Base-by-base conservation (phyloP, 805 yeast species). In the Ogataea angusta region DNA sequence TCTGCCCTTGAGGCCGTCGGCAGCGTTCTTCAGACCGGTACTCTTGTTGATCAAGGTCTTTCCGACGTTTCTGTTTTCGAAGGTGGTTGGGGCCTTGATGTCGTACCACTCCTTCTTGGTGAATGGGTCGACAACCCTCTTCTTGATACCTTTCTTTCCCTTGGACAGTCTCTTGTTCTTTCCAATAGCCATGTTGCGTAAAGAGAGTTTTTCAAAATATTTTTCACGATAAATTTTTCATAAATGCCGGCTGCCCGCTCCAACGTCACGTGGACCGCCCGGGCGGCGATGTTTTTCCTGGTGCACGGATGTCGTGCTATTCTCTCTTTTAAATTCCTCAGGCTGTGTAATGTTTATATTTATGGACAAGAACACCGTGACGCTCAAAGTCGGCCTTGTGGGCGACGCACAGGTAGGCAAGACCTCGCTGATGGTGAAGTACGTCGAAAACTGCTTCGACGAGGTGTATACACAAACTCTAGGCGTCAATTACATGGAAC, bases 121-220 rank as follows among this genome's bases (percentile, higher is more conserved):
- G 93, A 91, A 91, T 69, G 98, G 98, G 81, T 91, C 99, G 61
- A 89, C 95, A 69, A 86, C 93, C 84, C 84, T 91, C 95, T 91
- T 93, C 95, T 91, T 91, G 73, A 88, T 77, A 68, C 98, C 97
- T 77, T 91, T 91, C 88, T 85, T 84, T 68, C 93, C 91, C 70
- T 76, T 76, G 70, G 82, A 78, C 65, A 85, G 79, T 79, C 91
- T 85, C 79, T 82, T 82, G 73, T 73, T 73, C 67, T 73, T 73
- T 64, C 78, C 78, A 63, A 75, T 76, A 70, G 79, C 80, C 80
- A 75, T 75, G 64, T 57, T 72, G 66, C 37, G 33, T 38, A 38
- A 38, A 38, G 42, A 38, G 42, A 33, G 33, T 38, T 38, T 38
- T 38, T 38, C 42, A 28, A 33, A 38, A 32, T 33, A 38, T 38